Evolutionary conservation across 495 filamentous ascomycete species (phyloP).

Genomic region (Penicillium malachiteum): DNA sequence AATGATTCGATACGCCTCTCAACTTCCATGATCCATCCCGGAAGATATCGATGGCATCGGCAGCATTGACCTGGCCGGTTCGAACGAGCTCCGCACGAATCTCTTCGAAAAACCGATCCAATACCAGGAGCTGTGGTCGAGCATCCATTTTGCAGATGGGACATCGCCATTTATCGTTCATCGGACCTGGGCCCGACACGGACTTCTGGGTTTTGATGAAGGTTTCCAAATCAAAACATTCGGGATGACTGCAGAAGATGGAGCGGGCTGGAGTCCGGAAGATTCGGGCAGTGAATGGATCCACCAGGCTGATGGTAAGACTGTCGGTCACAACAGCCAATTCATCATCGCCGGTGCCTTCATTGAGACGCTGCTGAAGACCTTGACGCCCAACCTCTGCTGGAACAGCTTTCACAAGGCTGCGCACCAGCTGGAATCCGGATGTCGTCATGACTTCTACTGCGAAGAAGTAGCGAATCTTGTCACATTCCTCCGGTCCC

Average conservation of each 20-base stretch:
- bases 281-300: constrained; percentile 71
- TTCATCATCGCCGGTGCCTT: constrained; percentile 58
- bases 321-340: constrained; percentile 60
- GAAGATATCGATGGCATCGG: constrained; percentile 57
- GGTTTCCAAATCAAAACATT: constrained; percentile 86
- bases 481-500: constrained; percentile 30
- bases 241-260: constrained; percentile 60
- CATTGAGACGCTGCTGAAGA: constrained; percentile 40
- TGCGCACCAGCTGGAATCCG: constrained; percentile 50
- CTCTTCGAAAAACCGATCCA: constrained; percentile 68
- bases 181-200: constrained; percentile 48
- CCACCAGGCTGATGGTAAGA: constrained; percentile 70
- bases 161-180: constrained; percentile 78
- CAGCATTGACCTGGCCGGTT: constrained; percentile 33
- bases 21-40: constrained; percentile 59
- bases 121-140: constrained; percentile 62
- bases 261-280: constrained; percentile 71
- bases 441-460: constrained; percentile 61
- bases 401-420: constrained; percentile 28
- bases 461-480: constrained; percentile 51
- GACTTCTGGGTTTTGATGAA: constrained; percentile 66
- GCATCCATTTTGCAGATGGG: constrained; percentile 76
- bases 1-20: constrained; percentile 22
- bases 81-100: constrained; percentile 51
- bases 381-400: constrained; percentile 31